Evolutionary conservation across 2,329 filamentous ascomycete species (phyloP).

Genomic region (Nakataea oryzae): DNA sequence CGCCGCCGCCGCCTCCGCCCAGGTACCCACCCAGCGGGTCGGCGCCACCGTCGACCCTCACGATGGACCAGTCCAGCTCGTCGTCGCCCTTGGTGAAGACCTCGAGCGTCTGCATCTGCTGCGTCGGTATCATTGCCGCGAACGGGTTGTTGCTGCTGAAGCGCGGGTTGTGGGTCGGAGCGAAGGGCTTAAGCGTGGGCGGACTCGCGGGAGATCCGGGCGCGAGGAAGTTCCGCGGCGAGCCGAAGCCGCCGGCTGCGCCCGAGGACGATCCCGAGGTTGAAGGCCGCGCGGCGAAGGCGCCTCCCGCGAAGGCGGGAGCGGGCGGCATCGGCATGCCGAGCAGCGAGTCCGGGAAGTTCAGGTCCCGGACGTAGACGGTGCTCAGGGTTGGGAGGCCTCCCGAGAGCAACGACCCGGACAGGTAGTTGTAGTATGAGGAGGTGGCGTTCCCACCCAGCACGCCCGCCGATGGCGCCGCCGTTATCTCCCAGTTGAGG

Average conservation of each 20-base stretch:
- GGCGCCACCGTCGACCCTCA: slow-evolving; percentile 30
- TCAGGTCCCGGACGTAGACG: slow-evolving; percentile 77
- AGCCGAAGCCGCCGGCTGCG: slow-evolving; percentile 19
- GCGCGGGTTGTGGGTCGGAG: slow-evolving; percentile 21
- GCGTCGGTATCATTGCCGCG: slow-evolving; percentile 23
- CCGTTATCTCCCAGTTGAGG: slow-evolving; percentile 75
- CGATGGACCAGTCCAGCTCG: slow-evolving; percentile 48
- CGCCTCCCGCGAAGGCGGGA: slow-evolving; percentile 27
- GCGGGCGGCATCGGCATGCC: slow-evolving; percentile 52
- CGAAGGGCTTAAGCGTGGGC: slow-evolving; percentile 13
- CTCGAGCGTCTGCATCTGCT: slow-evolving; percentile 32
- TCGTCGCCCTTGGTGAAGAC: slow-evolving; percentile 51
- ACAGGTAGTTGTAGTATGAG: slow-evolving; percentile 77
- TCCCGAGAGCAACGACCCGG: slow-evolving; percentile 68
- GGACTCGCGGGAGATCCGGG: slow-evolving; percentile 7
- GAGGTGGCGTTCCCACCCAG: slow-evolving; percentile 29
- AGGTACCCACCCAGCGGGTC: slow-evolving; percentile 9
- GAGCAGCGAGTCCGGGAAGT: slow-evolving; percentile 72
- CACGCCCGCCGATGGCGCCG: slow-evolving; percentile 31
- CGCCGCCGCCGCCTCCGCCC: slow-evolving; percentile 17
- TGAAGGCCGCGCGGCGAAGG: slow-evolving; percentile 15
- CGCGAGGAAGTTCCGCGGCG: slow-evolving; percentile 11
- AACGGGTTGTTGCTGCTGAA: slow-evolving; percentile 55
- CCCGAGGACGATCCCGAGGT: slow-evolving; percentile 7
- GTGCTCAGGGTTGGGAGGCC: slow-evolving; percentile 62